Percentiles rank a stretch among this genome's conserved stretches.
phyloP scores from a whole-genome alignment of 768 basidiomycete genomes.

The Krasilnikovozyma curviuscula region DNA sequence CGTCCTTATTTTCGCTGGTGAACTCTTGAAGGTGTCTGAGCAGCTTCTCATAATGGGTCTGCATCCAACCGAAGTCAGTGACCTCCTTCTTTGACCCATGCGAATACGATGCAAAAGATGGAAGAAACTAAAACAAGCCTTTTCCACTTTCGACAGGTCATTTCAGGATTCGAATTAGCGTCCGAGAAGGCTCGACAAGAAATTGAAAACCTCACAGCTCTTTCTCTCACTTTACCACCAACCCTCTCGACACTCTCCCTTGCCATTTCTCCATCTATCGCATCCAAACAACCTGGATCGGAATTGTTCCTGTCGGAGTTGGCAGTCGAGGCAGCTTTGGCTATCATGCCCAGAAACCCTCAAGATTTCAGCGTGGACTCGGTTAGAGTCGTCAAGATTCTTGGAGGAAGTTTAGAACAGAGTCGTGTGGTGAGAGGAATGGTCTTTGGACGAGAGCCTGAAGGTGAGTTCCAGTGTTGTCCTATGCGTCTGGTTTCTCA shows the following conservation, averaged over 20 bases:
- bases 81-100: not conserved
- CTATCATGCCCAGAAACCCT: slow-evolving; percentile 50
- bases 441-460: slow-evolving; percentile 93
- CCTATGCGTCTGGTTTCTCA: not conserved
- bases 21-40: slow-evolving; percentile 83
- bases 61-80: slow-evolving; percentile 59
- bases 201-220: slow-evolving; percentile 63
- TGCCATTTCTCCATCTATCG: slow-evolving; percentile 77
- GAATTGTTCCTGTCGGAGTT: slow-evolving; percentile 64
- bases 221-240: slow-evolving; percentile 49
- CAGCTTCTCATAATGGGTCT: slow-evolving; percentile 85
- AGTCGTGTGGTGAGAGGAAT: slow-evolving; percentile 88
- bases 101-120: too few relatives aligned
- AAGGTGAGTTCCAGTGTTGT: slow-evolving; percentile 36
- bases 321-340: slow-evolving; percentile 80
- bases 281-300: slow-evolving; percentile 90
- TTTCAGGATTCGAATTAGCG: slow-evolving; percentile 86
- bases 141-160: slow-evolving; percentile 30
- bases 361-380: slow-evolving; percentile 90
- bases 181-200: slow-evolving; percentile 63
- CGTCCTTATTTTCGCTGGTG: slow-evolving; percentile 86
- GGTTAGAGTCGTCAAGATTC: slow-evolving; percentile 93
- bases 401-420: slow-evolving; percentile 70
- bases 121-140: too few relatives aligned
- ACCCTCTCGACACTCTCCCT: slow-evolving; percentile 47